Evolutionary conservation across 1,284 basidiomycete species (phyloP), one percentile per base, ranked within the genome.

Genomic region (Agaricales sp.): DNA sequence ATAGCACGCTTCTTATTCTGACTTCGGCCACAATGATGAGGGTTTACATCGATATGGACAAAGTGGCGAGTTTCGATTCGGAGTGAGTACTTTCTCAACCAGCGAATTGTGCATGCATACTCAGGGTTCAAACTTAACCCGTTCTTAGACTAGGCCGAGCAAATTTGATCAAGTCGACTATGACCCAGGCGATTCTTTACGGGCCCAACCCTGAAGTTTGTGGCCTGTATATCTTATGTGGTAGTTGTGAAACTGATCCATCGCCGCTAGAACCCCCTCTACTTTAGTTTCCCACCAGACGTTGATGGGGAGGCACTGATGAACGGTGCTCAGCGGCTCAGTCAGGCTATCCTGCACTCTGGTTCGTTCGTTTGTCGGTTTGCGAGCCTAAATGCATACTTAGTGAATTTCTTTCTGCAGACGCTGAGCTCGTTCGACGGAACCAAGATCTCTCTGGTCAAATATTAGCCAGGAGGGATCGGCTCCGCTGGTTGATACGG

Each of bases 171-270:
- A 87, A 87, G 64, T 82, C 84, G 11, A 88, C 82, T 30, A 80
- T 95, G 75, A 91, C 86, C 49, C 89, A 93, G 61, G 90, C 88
- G 6, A 88, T 95, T 55, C 67, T 92, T 48, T 94, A 89, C 61
- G 84, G 85, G 2, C 75, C 86, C 20, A 68, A 79, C 55, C 67
- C 74, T 18, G 75, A 82, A 57, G 82, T 81, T 60, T 49, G 66
- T 54, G 30, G 3, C 1, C 45, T 19, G 22, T 24, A 35, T 47
- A 3, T 35, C 14, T 41, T 20, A 30, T 18, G 14, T 35, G 20
- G n/a, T 25, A 21, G 22, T 48, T 44, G 3, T 44, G 53, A 52
- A 2, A 52, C 51, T 43, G 57, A 52, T 52, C 14, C 48, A 51
- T 41, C 26, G 49, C 26, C 26, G 2, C 22, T 56, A 88, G 76